phyloP scores from a whole-genome alignment of 805 yeast species.

The Kodamaea kakaduensis region DNA sequence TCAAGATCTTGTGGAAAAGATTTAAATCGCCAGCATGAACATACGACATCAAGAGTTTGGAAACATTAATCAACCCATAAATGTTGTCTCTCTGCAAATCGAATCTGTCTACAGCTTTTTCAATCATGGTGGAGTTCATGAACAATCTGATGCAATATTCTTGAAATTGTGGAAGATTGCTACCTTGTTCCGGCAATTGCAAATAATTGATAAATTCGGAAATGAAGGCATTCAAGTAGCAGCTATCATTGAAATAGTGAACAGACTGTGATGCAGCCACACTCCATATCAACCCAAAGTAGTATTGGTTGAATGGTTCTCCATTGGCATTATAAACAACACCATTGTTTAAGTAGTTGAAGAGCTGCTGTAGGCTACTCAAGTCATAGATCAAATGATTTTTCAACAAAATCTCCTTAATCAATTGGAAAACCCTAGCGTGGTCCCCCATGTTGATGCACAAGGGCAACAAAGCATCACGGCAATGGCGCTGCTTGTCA shows the following conservation, averaged over 20 bases:
- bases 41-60: slow-evolving; percentile 20
- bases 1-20: slow-evolving; percentile 19
- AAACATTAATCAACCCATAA: slow-evolving; percentile 26
- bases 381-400: slow-evolving; percentile 28
- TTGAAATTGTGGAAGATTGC: slow-evolving; percentile 1
- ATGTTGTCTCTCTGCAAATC: slow-evolving; percentile 28
- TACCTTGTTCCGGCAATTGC: slow-evolving; percentile 3
- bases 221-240: slow-evolving; percentile 26
- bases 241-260: slow-evolving; percentile 18
- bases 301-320: slow-evolving; percentile 20
- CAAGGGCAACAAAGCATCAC: slow-evolving; percentile 29
- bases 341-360: slow-evolving; percentile 28
- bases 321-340: slow-evolving; percentile 17
- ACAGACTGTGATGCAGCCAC: slow-evolving; percentile 32
- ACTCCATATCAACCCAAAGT: slow-evolving; percentile 30
- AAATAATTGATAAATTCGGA: slow-evolving; percentile 27
- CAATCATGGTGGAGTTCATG: slow-evolving; percentile 29
- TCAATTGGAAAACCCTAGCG: slow-evolving; percentile 30
- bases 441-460: slow-evolving; percentile 33
- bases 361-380: slow-evolving; percentile 26
- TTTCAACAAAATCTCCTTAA: slow-evolving; percentile 33
- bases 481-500: slow-evolving; percentile 15
- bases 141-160: slow-evolving; percentile 18
- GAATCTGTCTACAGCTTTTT: slow-evolving; percentile 22
- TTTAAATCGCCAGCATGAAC: slow-evolving; percentile 9